phyloP scores from a whole-genome alignment of 345 rosid species.

The Psidium friedrichsthalianum region DNA sequence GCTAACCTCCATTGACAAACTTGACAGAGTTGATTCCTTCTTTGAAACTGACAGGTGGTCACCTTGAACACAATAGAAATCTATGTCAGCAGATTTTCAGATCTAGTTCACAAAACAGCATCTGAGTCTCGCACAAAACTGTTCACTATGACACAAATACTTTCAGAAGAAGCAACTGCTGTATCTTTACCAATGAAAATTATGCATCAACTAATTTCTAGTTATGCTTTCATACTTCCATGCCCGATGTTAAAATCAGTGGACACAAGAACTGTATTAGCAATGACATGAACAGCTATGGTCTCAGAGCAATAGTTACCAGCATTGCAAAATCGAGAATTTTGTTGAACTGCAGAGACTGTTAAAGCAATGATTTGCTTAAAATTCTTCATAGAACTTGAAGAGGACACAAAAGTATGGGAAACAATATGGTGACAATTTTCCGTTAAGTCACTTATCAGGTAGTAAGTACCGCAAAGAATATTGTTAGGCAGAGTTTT shows the following conservation, averaged over 20 bases:
- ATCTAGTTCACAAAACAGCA: neutral
- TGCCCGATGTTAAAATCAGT: neutral
- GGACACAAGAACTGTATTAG: neutral
- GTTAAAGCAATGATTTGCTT: neutral
- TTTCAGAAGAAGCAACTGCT: neutral
- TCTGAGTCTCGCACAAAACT: neutral
- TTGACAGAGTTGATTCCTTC: slow-evolving; percentile 40
- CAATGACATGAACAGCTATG: neutral
- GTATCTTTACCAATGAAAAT: neutral
- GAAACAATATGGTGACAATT: neutral
- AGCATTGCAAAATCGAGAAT: neutral
- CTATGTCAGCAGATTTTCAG: slow-evolving; percentile 2
- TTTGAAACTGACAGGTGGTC: slow-evolving; percentile 21
- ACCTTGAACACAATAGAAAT: slow-evolving; percentile 30
- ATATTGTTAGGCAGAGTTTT: neutral
- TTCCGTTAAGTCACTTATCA: neutral
- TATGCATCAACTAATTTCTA: neutral
- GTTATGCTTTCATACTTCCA: neutral
- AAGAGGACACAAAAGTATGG: neutral
- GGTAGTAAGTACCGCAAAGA: neutral
- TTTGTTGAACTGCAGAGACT: neutral
- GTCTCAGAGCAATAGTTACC: neutral
- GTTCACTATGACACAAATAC: neutral
- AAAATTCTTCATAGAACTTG: neutral
- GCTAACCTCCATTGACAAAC: slow-evolving; percentile 90